Base-by-base conservation (phyloP, 2,329 filamentous ascomycete genomes). In the Diaporthe citrichinensis region DNA sequence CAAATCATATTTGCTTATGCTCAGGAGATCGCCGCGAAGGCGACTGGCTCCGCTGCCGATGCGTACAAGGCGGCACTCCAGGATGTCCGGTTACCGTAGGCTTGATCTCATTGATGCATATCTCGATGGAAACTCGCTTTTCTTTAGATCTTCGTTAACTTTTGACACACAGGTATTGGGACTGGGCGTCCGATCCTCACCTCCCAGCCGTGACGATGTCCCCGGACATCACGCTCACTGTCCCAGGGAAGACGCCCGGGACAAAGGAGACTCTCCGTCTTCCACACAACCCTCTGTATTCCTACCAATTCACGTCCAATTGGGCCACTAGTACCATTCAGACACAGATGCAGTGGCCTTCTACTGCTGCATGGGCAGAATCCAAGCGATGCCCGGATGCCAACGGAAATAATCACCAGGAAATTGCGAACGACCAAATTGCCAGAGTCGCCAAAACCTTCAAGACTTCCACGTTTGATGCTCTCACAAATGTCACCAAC, bases 1-100 rank as follows among this genome's bases (percentile, higher is more conserved):
- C 58, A 73, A 73, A 68, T 73, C 44, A 67, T 73, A 49, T 67
- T 65, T 49, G 71, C 71, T 17, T 73, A 73, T 20, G 71, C 71
- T 14, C 44, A 53, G 28, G 71, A 73, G 3, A 73, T 73, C 31
- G 71, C n/a, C 12, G 39, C 46, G 14, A 57, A 68, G 41, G 71
- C 71, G 14, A 12, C 71, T 67, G 59, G 71, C 2, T 36, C 41
- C 6, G 59, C 59, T 39, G 71, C 58, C 10, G 57, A 73, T 8
- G 71, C 44, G 5, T 73, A 73, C n/a, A 53, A n/a, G 17, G n/a
- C 44, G 23, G 71, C 59, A 8, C 61, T 73, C 9, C 23, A 20
- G 10, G 44, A 73, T 14, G 58, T 73, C 46, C 58, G 71, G 0
- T 10, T 73, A 9, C 71, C 71, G 71, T 72, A 62, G 6, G 71